Evolutionary conservation across 352 stramenopile genomes (phyloP).

Genomic region (Phytopythium vexans): DNA sequence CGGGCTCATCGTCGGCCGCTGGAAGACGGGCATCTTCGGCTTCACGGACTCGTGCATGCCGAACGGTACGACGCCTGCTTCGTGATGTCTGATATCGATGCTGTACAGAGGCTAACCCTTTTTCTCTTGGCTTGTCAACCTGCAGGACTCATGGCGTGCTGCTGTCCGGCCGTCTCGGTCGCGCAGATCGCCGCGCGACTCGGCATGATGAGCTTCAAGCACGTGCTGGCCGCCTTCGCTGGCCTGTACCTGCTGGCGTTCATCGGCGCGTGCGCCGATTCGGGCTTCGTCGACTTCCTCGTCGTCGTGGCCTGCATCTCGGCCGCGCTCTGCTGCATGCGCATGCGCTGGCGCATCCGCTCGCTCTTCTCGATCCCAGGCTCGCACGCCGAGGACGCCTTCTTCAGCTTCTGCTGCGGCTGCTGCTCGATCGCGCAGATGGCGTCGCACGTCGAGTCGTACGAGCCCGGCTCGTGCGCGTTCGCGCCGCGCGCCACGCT

Average conservation of each 20-base stretch:
- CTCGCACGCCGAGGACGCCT: conserved; percentile 45
- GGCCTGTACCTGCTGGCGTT: conserved; percentile 52
- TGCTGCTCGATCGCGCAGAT: conserved; percentile 80
- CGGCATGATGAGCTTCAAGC: conserved; percentile 53
- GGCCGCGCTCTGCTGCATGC: conserved; percentile 33
- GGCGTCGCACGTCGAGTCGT: conserved; percentile 77
- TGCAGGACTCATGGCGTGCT: conserved; percentile 61
- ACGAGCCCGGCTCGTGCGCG: conserved; percentile 56
- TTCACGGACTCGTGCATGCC: conserved; percentile 64
- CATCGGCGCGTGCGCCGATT: conserved; percentile 21
- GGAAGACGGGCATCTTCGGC: conserved; percentile 72
- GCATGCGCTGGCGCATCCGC: conserved; percentile 59
- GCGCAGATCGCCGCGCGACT: conserved; percentile 61
- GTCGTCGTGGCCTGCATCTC: conserved; percentile 35
- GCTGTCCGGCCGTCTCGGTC: conserved; percentile 55
- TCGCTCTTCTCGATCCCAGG: conserved; percentile 62
- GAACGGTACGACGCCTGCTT: conserved; percentile 39
- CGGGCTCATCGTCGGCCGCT: conserved; percentile 65
- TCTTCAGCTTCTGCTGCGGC: conserved; percentile 51
- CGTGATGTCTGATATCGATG: background rate
- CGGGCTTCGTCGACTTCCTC: conserved; percentile 49
- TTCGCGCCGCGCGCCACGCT: conserved; percentile 67
- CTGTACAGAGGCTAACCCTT: conserved; percentile 2
- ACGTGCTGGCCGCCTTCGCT: conserved; percentile 46
- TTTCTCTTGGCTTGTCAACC: background rate